Percentiles rank a stretch among this genome's conserved stretches.
phyloP scores from a whole-genome alignment of 2,329 filamentous ascomycete genomes.

The Ophiosphaerella korrae region DNA sequence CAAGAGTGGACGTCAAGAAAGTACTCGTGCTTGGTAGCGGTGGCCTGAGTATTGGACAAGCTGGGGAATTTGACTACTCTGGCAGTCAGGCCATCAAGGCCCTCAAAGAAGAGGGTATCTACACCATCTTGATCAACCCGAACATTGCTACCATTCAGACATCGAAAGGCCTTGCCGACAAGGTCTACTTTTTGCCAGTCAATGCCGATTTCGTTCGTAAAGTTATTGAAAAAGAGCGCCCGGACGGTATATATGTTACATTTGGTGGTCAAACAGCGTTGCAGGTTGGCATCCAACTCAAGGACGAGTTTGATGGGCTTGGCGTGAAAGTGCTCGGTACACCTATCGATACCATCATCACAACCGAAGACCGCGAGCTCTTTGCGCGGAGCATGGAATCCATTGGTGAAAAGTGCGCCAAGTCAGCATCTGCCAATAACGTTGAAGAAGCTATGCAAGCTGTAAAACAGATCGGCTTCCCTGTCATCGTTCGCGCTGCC shows the following conservation, averaged over 20 bases:
- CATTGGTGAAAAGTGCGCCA: slow-evolving; percentile 96
- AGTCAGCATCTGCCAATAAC: slow-evolving; percentile 89
- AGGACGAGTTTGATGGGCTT: slow-evolving; percentile 91
- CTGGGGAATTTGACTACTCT: slow-evolving; percentile 98
- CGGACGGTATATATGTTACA: slow-evolving; percentile 95
- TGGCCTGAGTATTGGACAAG: slow-evolving; percentile 95
- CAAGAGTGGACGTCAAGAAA: slow-evolving; percentile 87
- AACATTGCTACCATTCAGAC: slow-evolving; percentile 99
- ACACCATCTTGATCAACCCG: slow-evolving; percentile 97
- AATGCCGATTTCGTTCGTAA: slow-evolving; percentile 97
- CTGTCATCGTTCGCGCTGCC: slow-evolving; percentile 94
- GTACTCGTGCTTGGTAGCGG: slow-evolving; percentile 92
- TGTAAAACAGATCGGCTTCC: slow-evolving; percentile 91
- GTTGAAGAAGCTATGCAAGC: slow-evolving; percentile 86
- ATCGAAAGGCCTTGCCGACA: slow-evolving; percentile 95
- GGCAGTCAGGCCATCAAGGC: slow-evolving; percentile 99
- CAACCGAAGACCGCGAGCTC: slow-evolving; percentile 95
- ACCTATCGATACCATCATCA: slow-evolving; percentile 97
- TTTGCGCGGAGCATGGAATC: slow-evolving; percentile 99
- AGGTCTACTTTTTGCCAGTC: slow-evolving; percentile 98
- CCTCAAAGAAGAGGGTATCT: slow-evolving; percentile 95
- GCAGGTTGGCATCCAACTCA: slow-evolving; percentile 95
- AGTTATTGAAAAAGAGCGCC: slow-evolving; percentile 91
- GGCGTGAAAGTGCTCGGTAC: slow-evolving; percentile 95
- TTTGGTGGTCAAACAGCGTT: slow-evolving; percentile 97